These are phyloP conservation scores for Fusarium sp. DNA, from an alignment of 2,329 filamentous ascomycete genomes.

Conservation along the genomic window DNA sequence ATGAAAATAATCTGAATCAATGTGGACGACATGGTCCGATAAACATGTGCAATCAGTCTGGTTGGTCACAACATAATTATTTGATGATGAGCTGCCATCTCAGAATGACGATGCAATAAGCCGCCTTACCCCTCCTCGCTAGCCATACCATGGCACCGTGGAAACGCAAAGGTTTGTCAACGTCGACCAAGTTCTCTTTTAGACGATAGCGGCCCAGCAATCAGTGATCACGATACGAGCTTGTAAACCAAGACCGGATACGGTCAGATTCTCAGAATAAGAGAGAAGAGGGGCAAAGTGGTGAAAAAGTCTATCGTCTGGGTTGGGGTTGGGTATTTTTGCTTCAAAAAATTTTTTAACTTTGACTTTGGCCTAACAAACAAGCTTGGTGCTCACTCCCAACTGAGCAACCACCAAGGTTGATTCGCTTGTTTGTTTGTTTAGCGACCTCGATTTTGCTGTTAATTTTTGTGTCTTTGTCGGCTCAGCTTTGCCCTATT, in stretches of 20 bases:
- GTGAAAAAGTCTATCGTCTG: constrained; percentile 37
- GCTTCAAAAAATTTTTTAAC: neutral
- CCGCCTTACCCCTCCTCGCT: constrained; percentile 27
- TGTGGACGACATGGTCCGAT: constrained; percentile 9
- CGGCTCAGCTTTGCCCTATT: constrained; percentile 15
- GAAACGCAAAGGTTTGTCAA: constrained; percentile 20
- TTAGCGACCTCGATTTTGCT: neutral
- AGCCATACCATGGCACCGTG: constrained; percentile 7
- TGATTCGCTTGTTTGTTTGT: constrained; percentile 12
- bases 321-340: constrained; percentile 24
- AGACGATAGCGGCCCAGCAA: constrained; percentile 13
- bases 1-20: constrained; percentile 17
- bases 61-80: constrained; percentile 9
- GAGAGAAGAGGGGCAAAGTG: constrained; percentile 30
- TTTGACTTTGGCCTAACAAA: constrained; percentile 31
- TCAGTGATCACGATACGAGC: constrained; percentile 22
- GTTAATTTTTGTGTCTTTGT: constrained; percentile 23
- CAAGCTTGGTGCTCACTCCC: constrained; percentile 22
- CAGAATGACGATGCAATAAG: constrained; percentile 45
- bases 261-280: constrained; percentile 4
- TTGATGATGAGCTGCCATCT: constrained; percentile 44
- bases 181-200: constrained; percentile 4
- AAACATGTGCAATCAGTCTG: constrained; percentile 15
- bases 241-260: constrained; percentile 19
- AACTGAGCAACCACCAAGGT: constrained; percentile 12